Evolutionary conservation across 139 green algal genomes (phyloP).

Genomic region (Tetradesmus obliquus): DNA sequence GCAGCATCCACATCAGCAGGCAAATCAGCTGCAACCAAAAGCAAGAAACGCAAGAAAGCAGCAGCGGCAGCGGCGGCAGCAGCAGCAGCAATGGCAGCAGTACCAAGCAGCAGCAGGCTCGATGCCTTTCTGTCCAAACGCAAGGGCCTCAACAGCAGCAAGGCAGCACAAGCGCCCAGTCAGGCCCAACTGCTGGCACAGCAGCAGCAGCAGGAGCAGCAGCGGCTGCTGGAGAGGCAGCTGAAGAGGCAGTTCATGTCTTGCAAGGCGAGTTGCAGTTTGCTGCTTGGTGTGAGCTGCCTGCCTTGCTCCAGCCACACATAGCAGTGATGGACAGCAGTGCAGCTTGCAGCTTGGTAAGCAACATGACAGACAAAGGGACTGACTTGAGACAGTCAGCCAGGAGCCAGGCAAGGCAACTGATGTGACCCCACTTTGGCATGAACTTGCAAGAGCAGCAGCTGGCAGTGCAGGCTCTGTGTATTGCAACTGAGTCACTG

Average conservation of each 20-base stretch:
- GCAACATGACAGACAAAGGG: too few species aligned
- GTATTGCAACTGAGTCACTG: too few species aligned
- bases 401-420: too few species aligned
- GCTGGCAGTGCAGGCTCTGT: too few species aligned
- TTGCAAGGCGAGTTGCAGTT: slow-evolving; percentile 52
- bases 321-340: too few species aligned
- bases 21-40: background rate
- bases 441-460: too few species aligned
- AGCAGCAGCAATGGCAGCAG: slow-evolving; percentile 28
- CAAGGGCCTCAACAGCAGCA: background rate
- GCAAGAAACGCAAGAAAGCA: background rate
- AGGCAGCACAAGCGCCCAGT: background rate
- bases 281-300: background rate
- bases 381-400: too few species aligned
- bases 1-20: background rate
- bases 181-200: background rate
- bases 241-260: slow-evolving; percentile 73
- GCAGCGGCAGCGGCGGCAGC: background rate
- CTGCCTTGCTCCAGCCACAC: too few species aligned
- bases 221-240: slow-evolving; percentile 28
- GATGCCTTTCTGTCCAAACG: slow-evolving; percentile 25
- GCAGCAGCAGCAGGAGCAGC: slow-evolving; percentile 34
- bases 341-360: too few species aligned
- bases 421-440: too few species aligned
- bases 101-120: slow-evolving; percentile 1